Evolutionary conservation across 2,329 filamentous ascomycete genomes (phyloP).

Genomic region (Acrocalymma vagum): DNA sequence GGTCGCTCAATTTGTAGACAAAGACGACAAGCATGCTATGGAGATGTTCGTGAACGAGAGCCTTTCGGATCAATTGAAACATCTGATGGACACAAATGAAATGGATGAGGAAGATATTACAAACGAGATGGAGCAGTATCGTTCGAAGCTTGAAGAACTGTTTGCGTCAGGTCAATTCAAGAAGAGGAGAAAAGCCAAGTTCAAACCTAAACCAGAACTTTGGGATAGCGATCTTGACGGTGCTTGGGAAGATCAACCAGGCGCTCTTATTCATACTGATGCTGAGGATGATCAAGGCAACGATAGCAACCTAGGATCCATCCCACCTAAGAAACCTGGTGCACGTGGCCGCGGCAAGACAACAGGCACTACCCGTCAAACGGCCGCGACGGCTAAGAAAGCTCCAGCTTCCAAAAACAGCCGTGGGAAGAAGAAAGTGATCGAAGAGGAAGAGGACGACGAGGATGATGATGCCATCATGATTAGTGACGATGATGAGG

Average conservation of each 20-base stretch:
- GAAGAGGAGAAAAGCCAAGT: conserved; percentile 61
- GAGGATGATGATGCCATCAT: conserved; percentile 50
- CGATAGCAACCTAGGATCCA: conserved; percentile 36
- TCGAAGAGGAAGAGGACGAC: conserved; percentile 53
- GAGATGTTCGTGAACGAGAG: conserved; percentile 56
- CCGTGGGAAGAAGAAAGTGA: conserved; percentile 50
- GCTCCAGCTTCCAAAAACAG: conserved; percentile 43
- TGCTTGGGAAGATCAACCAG: conserved; percentile 81
- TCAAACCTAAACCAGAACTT: conserved; percentile 78
- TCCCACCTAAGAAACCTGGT: conserved; percentile 48
- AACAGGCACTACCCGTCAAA: conserved; percentile 44
- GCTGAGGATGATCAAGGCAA: conserved; percentile 58
- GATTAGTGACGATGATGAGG: conserved; percentile 57
- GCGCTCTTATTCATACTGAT: conserved; percentile 65
- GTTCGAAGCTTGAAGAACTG: conserved; percentile 73
- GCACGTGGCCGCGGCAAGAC: conserved; percentile 57
- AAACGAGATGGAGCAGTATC: conserved; percentile 76
- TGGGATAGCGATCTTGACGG: conserved; percentile 95
- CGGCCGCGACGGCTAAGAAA: conserved; percentile 39
- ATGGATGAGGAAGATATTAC: conserved; percentile 75
- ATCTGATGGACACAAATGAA: conserved; percentile 63
- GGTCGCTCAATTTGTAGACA: conserved; percentile 90
- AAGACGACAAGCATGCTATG: conserved; percentile 94
- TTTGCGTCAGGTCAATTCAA: conserved; percentile 73
- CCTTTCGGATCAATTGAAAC: conserved; percentile 53